These are phyloP conservation scores for Heterobasidion parviporum DNA, from an alignment of 1,284 basidiomycete species.

Conservation along the genomic window DNA sequence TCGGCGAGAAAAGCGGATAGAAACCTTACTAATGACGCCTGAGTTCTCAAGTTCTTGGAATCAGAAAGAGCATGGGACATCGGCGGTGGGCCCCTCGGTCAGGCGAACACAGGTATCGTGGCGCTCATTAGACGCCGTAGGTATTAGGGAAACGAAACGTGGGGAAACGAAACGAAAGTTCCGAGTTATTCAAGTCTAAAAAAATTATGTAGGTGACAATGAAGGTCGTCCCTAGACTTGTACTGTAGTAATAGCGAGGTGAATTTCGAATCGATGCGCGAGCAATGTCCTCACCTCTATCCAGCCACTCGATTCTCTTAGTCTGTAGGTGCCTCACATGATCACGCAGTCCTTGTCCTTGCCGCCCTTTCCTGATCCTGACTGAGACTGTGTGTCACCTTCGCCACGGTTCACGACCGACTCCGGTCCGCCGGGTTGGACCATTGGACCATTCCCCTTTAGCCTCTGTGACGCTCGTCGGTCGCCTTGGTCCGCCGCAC, in stretches of 20 bases:
- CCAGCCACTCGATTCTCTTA: not conserved
- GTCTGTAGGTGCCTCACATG: slow-evolving; percentile 47
- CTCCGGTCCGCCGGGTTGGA: slow-evolving; percentile 50
- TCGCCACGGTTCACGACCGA: slow-evolving; percentile 48
- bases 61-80: too few species aligned
- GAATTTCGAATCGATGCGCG: not conserved
- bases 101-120: too few species aligned
- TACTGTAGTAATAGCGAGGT: not conserved
- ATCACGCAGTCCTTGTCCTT: slow-evolving; percentile 77
- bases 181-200: too few species aligned
- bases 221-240: too few species aligned
- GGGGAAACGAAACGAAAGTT: too few species aligned
- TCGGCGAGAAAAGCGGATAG: too few species aligned
- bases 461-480: slow-evolving; percentile 87
- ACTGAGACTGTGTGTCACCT: slow-evolving; percentile 26
- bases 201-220: too few species aligned
- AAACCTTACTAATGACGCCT: too few species aligned
- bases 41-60: too few species aligned
- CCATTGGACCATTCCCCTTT: slow-evolving; percentile 49
- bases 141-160: too few species aligned
- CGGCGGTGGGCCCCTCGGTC: too few species aligned
- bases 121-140: too few species aligned
- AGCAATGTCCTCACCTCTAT: not conserved
- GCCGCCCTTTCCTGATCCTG: slow-evolving; percentile 25
- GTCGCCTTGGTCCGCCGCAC: slow-evolving; percentile 90